These are phyloP conservation scores for Mycena pura DNA, from an alignment of 768 basidiomycete species.

Conservation along the genomic window DNA sequence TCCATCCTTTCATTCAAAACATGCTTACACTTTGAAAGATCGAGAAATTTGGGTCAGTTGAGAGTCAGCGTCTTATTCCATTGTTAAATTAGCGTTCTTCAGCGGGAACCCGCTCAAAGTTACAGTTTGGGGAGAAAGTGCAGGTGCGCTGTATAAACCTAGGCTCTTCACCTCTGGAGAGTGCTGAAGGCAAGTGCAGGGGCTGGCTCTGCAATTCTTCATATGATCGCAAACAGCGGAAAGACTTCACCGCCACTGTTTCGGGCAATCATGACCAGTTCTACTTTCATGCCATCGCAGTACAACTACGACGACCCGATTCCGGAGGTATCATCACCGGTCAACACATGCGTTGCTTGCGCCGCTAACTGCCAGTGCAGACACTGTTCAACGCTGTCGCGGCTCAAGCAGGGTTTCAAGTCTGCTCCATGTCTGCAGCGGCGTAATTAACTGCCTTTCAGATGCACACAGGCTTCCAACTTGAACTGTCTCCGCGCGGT, in stretches of 20 bases:
- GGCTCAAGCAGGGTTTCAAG: background rate
- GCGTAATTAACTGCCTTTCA: slow-evolving; percentile 1
- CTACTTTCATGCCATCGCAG: slow-evolving; percentile 36
- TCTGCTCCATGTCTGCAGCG: background rate
- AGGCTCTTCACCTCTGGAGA: no score
- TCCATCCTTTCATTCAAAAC: background rate
- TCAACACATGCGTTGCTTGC: no score
- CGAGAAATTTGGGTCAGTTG: slow-evolving; percentile 39
- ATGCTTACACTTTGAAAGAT: slow-evolving; percentile 35
- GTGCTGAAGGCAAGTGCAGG: no score
- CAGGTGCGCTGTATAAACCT: slow-evolving; percentile 38
- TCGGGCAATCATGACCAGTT: slow-evolving; percentile 35
- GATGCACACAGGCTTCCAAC: background rate
- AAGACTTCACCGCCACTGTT: slow-evolving; percentile 37
- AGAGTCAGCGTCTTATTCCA: background rate
- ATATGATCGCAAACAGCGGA: slow-evolving; percentile 39
- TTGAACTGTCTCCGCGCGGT: slow-evolving; percentile 3
- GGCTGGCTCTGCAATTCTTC: slow-evolving; percentile 41
- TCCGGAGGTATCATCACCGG: slow-evolving; percentile 17
- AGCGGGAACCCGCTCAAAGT: slow-evolving; percentile 45
- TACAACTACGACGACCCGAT: slow-evolving; percentile 37
- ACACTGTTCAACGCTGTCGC: slow-evolving; percentile 1
- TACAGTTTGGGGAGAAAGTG: slow-evolving; percentile 52
- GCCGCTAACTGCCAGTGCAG: background rate
- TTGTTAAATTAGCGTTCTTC: background rate